These are phyloP conservation scores for Globisporangium iwayamae DNA, from an alignment of 352 stramenopile species.

Conservation along the genomic window DNA sequence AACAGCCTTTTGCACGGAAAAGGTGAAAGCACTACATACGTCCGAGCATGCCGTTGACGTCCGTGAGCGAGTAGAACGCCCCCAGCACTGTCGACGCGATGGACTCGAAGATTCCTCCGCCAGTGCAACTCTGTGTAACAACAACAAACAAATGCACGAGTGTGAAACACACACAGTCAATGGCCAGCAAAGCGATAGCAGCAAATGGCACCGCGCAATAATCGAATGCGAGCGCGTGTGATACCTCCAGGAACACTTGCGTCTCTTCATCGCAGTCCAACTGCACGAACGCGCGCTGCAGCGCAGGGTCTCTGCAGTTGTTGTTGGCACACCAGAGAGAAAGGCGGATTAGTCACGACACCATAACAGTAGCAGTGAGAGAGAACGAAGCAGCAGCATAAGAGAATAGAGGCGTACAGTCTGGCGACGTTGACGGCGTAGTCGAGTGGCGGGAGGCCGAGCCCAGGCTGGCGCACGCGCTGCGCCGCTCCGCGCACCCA, in stretches of 20 bases:
- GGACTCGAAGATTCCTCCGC: slow-evolving; percentile 60
- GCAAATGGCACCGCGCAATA: background rate
- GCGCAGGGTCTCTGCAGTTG: slow-evolving; percentile 40
- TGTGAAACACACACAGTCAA: too few species aligned
- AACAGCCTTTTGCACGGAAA: background rate
- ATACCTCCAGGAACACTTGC: slow-evolving; percentile 61
- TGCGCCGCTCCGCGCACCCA: slow-evolving; percentile 67
- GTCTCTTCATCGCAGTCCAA: slow-evolving; percentile 78
- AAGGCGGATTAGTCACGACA: background rate
- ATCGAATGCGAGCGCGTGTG: background rate
- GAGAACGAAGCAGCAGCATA: slow-evolving; percentile 1
- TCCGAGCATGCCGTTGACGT: slow-evolving; percentile 79
- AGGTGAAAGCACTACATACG: slow-evolving; percentile 37
- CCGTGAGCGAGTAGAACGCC: slow-evolving; percentile 80
- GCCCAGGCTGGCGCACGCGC: slow-evolving; percentile 40
- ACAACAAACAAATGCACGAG: background rate
- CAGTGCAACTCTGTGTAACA: slow-evolving; percentile 61
- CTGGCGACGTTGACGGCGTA: slow-evolving; percentile 53
- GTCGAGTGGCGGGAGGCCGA: slow-evolving; percentile 50
- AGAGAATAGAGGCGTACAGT: slow-evolving; percentile 27
- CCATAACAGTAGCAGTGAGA: background rate
- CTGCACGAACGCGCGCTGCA: slow-evolving; percentile 63
- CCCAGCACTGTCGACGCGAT: slow-evolving; percentile 63
- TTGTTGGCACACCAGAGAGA: slow-evolving; percentile 2
- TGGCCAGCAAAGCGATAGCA: background rate